Conservation (phyloP, 352 stramenopile genomes). For the Phytophthora ohioensis region DNA sequence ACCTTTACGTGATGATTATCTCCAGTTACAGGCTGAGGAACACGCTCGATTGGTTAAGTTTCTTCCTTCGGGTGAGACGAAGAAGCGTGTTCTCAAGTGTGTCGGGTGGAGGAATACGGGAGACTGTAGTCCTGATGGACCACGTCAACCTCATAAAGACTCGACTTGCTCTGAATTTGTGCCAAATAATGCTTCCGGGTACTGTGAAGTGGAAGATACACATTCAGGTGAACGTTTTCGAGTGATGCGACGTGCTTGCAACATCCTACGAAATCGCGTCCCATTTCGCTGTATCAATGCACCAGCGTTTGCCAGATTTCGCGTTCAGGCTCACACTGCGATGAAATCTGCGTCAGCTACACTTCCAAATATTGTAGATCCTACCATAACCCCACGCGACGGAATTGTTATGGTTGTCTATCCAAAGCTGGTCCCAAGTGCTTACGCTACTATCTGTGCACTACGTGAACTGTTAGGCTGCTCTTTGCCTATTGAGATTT, state of each 20-base stretch:
- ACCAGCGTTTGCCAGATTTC: conserved; percentile 48
- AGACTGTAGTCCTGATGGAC: conserved; percentile 17
- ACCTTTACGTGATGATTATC: too few species aligned
- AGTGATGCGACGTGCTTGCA: conserved; percentile 44
- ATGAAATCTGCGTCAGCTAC: neutral
- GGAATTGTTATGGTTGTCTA: conserved; percentile 70
- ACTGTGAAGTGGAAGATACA: conserved; percentile 35
- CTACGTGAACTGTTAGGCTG: conserved; percentile 41
- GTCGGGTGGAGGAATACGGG: conserved; percentile 33
- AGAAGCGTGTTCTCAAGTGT: conserved; percentile 21
- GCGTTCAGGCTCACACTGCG: conserved; percentile 29
- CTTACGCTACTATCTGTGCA: conserved; percentile 38
- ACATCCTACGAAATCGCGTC: conserved; percentile 33
- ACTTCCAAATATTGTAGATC: neutral
- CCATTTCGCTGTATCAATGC: conserved; percentile 54
- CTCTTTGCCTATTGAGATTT: conserved; percentile 65
- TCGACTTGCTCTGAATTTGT: conserved; percentile 27
- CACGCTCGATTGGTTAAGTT: conserved; percentile 38
- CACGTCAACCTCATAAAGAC: conserved; percentile 25
- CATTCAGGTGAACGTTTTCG: conserved; percentile 37
- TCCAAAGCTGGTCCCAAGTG: conserved; percentile 50
- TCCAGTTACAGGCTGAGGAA: conserved; percentile 14
- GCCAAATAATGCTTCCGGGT: conserved; percentile 33
- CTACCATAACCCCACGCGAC: conserved; percentile 4
- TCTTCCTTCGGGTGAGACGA: conserved; percentile 26